Base-by-base conservation (phyloP, 345 rosid genomes). In the Eucalyptus camaldulensis region DNA sequence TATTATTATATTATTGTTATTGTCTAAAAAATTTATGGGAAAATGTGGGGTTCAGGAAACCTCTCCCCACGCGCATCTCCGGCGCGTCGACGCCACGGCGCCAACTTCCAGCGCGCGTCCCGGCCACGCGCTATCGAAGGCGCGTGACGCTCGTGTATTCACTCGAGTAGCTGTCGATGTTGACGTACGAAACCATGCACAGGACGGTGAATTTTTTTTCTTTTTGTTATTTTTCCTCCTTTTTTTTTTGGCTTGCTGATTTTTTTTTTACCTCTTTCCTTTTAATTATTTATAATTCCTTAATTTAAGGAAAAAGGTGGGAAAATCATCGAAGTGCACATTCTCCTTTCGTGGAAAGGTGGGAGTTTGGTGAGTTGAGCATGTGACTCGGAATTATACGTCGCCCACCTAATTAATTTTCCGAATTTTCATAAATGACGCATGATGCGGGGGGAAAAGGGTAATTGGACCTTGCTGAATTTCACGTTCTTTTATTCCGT, bases 341-440 rank as follows among this genome's bases (percentile, higher is more conserved):
- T 21, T 76, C 81, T 33, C 3, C 37, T 31, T 22, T 60, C 11
- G 27, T 4, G 53, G 80, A 44, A 44, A 62, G 7, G 13, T 4
- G 13, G 47, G 51, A 27, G 80, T 43, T 56, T 45, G 81, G 88
- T 87, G 88, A 44, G 51, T 37, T 37, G 45, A 37, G 43, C 88
- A 60, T 58, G 88, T 87, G 88, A 87, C 49, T 37, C 17, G 88
- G 88, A 87, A 87, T 87, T 25, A 21, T 40, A 25, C 80, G 29
- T 44, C 69, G 2, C n/a, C 80, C 13, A 60, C 80, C 80, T 40
- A 58, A 44, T 58, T 60, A 72, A 14, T 12, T 29, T 44, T 3
- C 50, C 88, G 40, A 27, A 29, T 72, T 37, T 10, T 33, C 6
- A 37, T 37, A 33, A 16, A 10, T 6, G 45, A n/a, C 33, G 6